Percentiles rank a stretch among this genome's conserved stretches.
phyloP scores from a whole-genome alignment of 2,329 filamentous ascomycete species.

The Erysiphe pulchra region DNA sequence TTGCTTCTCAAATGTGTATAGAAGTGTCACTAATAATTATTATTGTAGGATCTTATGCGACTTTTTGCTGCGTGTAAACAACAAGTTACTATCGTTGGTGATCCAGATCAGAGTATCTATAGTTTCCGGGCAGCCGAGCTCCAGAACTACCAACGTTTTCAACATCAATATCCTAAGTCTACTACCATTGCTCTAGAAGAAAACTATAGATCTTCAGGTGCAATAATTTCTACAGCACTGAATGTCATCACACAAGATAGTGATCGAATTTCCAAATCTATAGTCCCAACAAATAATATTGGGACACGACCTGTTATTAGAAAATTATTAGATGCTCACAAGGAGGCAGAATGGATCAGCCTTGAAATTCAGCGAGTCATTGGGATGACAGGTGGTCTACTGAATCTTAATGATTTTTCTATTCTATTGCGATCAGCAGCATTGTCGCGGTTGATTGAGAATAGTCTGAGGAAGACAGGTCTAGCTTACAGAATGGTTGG shows the following conservation, averaged over 20 bases:
- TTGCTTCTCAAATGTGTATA: neutral
- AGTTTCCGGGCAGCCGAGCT: conserved; percentile 86
- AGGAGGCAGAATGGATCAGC: conserved; percentile 74
- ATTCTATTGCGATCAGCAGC: conserved; percentile 67
- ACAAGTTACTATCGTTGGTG: conserved; percentile 82
- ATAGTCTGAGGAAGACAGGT: conserved; percentile 51
- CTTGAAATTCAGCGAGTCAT: conserved; percentile 50
- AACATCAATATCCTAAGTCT: conserved; percentile 49
- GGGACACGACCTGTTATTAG: conserved; percentile 64
- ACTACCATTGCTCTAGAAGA: conserved; percentile 69
- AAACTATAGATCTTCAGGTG: conserved; percentile 79
- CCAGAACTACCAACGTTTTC: conserved; percentile 59
- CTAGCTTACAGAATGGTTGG: conserved; percentile 84
- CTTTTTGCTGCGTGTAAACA: conserved; percentile 48
- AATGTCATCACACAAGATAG: conserved; percentile 79
- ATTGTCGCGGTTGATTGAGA: conserved; percentile 67
- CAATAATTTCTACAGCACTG: conserved; percentile 56
- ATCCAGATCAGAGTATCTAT: conserved; percentile 96
- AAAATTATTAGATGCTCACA: conserved; percentile 38
- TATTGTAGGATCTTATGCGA: conserved; percentile 46
- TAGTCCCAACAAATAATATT: conserved; percentile 56
- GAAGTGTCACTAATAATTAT: neutral
- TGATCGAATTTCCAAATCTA: conserved; percentile 49
- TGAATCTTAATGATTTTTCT: conserved; percentile 55
- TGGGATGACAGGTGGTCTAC: conserved; percentile 44